phyloP scores from a whole-genome alignment of 2,329 filamentous ascomycete species.

The Neonectria neomacrospora region DNA sequence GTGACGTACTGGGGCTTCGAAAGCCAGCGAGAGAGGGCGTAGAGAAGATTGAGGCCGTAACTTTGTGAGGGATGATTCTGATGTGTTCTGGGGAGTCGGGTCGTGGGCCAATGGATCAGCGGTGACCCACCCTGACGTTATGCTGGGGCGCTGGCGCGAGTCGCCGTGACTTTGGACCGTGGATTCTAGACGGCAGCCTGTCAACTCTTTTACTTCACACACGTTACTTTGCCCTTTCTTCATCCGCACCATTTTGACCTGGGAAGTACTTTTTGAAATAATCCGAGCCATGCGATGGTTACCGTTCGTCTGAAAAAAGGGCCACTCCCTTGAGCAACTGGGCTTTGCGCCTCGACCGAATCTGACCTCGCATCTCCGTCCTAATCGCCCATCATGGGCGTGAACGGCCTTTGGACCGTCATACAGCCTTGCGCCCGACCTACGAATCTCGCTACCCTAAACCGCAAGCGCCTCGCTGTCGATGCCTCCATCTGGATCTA shows the following conservation, averaged over 20 bases:
- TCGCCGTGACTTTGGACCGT: slow-evolving; percentile 12
- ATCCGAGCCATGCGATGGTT: slow-evolving; percentile 13
- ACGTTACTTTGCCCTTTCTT: neutral
- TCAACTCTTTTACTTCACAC: neutral
- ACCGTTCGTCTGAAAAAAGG: slow-evolving; percentile 24
- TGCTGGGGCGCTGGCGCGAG: slow-evolving; percentile 15
- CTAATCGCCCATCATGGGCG: slow-evolving; percentile 76
- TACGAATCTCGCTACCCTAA: slow-evolving; percentile 95
- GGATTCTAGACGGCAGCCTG: slow-evolving; percentile 23
- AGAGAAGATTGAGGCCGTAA: slow-evolving; percentile 15
- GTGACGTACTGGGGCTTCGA: slow-evolving; percentile 10
- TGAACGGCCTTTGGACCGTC: slow-evolving; percentile 97
- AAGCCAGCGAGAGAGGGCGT: slow-evolving; percentile 9
- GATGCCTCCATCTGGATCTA: slow-evolving; percentile 99
- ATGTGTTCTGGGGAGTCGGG: slow-evolving; percentile 4
- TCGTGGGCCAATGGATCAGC: slow-evolving; percentile 31
- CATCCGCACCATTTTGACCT: neutral
- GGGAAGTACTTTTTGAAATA: neutral
- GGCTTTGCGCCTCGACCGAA: neutral
- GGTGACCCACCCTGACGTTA: slow-evolving; percentile 42
- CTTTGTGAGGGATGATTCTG: slow-evolving; percentile 24
- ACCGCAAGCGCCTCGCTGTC: slow-evolving; percentile 94
- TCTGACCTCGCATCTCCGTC: slow-evolving; percentile 19
- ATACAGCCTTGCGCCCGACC: slow-evolving; percentile 94
- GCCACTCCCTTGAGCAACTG: slow-evolving; percentile 32